Base-by-base conservation (phyloP, 257 asterid species). In the Solanum pennellii region DNA sequence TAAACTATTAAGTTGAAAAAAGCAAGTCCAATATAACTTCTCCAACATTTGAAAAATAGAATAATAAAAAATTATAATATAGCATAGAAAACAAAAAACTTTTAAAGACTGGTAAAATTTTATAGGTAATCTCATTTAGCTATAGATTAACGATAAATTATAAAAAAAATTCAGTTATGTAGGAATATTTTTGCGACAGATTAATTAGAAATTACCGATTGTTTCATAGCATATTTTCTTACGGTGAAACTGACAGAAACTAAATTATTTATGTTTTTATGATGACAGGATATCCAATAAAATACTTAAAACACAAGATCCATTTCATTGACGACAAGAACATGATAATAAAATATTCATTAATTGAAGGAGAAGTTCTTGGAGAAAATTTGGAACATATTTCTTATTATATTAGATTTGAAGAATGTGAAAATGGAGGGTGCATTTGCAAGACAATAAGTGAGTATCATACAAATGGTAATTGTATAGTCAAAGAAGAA, bases 341-440 rank as follows among this genome's bases (percentile, higher is more conserved):
- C 42, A 87, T 89, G 72, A 56, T 83, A 3, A 85, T 66, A 60
- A 89, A 89, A 52, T 90, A 91, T 69, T 89, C 91, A 68, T 82
- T 89, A 3, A 39, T 92, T 5, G 93, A 90, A 29, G 94, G 94
- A 6, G 94, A 87, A 83, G 91, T 83, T 62, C 12, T 91, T 33
- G 62, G 42, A 41, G 92, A 49, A 14, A 56, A 59, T 18, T 33
- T 92, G 15, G 95, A 91, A 20, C 88, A 91, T 5, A 88, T 93
- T n/a, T 72, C 86, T 23, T 88, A 88, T 18, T 90, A 76, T 20
- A 35, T 90, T 13, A 89, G 90, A 41, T 68, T 92, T 23, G 93
- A 88, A 15, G 88, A 87, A 2, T 47, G 88, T 5, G 87, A 82
- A 42, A 89, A 86, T 9, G 94, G 92, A 18, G 92, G 92, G 23